phyloP scores from a whole-genome alignment of 768 basidiomycete genomes.

The Ramaria sp. region DNA sequence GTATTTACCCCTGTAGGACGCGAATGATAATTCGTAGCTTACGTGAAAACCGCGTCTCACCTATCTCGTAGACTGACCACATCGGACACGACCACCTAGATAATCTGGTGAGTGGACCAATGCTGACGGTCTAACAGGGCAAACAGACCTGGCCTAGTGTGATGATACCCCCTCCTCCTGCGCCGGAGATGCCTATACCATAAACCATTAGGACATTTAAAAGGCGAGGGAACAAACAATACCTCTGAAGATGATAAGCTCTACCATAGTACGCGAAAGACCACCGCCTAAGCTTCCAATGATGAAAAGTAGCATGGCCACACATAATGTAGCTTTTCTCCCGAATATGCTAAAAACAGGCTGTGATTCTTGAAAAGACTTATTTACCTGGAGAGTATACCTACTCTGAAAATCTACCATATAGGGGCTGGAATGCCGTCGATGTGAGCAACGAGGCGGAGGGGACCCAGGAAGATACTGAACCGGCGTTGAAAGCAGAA shows the following conservation, averaged over 20 bases:
- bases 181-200: slow-evolving; percentile 36
- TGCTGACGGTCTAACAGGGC: background rate
- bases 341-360: slow-evolving; percentile 19
- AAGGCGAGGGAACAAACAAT: background rate
- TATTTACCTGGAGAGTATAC: background rate
- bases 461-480: slow-evolving; percentile 61
- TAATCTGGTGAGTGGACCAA: background rate
- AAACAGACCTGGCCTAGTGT: slow-evolving; percentile 33
- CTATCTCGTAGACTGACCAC: slow-evolving; percentile 60
- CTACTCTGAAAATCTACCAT: slow-evolving; percentile 21
- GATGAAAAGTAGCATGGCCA: slow-evolving; percentile 54
- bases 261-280: slow-evolving; percentile 50
- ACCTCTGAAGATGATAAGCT: slow-evolving; percentile 61
- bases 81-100: slow-evolving; percentile 62
- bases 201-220: background rate
- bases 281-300: slow-evolving; percentile 57
- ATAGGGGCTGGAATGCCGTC: slow-evolving; percentile 47
- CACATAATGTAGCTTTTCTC: slow-evolving; percentile 46
- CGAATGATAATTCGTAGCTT: background rate
- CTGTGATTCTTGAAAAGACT: background rate
- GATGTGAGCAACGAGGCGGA: slow-evolving; percentile 62
- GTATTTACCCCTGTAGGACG: slow-evolving; percentile 50
- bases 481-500: slow-evolving; percentile 50
- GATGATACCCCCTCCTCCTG: slow-evolving; percentile 61
- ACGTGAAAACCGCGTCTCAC: slow-evolving; percentile 21